Base-by-base conservation (phyloP, 768 basidiomycete species). In the Phanerochaete carnosa region DNA sequence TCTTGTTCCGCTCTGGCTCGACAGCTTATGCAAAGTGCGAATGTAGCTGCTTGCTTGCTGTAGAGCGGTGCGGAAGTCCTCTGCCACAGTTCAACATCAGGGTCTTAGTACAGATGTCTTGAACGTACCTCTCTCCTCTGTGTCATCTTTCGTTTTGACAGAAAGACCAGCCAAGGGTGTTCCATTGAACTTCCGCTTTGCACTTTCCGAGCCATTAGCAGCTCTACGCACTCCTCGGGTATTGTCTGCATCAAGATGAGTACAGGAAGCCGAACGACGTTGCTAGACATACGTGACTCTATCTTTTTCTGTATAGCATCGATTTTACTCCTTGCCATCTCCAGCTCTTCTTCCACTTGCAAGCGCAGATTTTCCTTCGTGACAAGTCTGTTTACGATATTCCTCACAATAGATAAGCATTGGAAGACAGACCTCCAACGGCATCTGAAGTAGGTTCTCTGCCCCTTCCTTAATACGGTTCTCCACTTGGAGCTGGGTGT, bases 401-500 rank as follows among this genome's bases (percentile, higher is more conserved):
- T 23, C 56, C 37, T n/a, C 16, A 8, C 7, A 5, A 29, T 6
- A 52, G 30, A n/a, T 15, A 33, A 5, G 5, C 3, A 7, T 2
- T 11, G 26, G 16, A 23, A 39, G 12, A 73, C 78, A 66, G 60
- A 87, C 87, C 49, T 78, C 78, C 43, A 86, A 68, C 32, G 80
- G 74, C 74, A 91, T 87, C 65, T 86, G 85, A 15, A 97, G 77
- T 62, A 98, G 80, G 65, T 90, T 94, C 77, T 95, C 93, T 0
- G 95, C 95, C 12, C 95, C 95, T 72, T 94, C 94, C 71, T 87
- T 93, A 62, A 97, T 93, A 57, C 89, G 81, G 62, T 84, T 85
- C 75, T 95, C 89, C 62, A 90, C 80, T 56, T 84, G 83, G 22
- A 95, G 78, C 68, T 87, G 85, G 57, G 79, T 81, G 53, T 84